phyloP scores from a whole-genome alignment of 2,329 filamentous ascomycete species.

The Cadophora sp. region DNA sequence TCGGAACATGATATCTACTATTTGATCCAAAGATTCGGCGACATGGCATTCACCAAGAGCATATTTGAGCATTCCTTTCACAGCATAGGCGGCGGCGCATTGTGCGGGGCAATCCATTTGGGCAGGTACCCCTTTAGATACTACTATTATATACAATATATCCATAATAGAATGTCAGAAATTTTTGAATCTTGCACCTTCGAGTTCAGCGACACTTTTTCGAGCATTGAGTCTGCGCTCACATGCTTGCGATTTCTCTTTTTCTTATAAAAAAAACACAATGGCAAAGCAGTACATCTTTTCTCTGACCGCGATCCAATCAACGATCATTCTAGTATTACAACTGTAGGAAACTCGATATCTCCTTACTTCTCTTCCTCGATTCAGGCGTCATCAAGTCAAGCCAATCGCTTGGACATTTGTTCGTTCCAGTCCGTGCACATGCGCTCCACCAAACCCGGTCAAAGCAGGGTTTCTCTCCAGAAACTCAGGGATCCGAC shows the following conservation, averaged over 20 bases:
- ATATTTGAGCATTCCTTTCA: not conserved
- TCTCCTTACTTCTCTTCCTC: not conserved
- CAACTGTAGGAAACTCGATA: not conserved
- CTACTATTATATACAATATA: not conserved
- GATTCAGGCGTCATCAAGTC: not conserved
- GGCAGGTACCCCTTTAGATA: not conserved
- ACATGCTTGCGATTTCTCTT: not conserved
- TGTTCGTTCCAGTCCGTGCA: constrained; percentile 1
- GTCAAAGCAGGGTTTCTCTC: not conserved
- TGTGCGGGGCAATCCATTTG: not conserved
- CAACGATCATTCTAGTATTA: not conserved
- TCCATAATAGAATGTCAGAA: not conserved
- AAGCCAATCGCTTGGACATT: not conserved
- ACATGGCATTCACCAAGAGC: not conserved
- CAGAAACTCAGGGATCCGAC: not conserved
- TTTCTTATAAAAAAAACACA: no score
- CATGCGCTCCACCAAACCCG: not conserved
- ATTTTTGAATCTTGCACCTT: not conserved
- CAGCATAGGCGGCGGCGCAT: constrained; percentile 11
- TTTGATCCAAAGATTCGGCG: constrained; percentile 17
- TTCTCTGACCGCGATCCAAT: no score
- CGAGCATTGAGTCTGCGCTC: not conserved
- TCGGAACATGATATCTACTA: constrained; percentile 32
- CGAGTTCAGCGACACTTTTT: not conserved
- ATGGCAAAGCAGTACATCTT: no score